Evolutionary conservation across 139 green algal genomes (phyloP).

Genomic region (Auxenochlorella protothecoides): DNA sequence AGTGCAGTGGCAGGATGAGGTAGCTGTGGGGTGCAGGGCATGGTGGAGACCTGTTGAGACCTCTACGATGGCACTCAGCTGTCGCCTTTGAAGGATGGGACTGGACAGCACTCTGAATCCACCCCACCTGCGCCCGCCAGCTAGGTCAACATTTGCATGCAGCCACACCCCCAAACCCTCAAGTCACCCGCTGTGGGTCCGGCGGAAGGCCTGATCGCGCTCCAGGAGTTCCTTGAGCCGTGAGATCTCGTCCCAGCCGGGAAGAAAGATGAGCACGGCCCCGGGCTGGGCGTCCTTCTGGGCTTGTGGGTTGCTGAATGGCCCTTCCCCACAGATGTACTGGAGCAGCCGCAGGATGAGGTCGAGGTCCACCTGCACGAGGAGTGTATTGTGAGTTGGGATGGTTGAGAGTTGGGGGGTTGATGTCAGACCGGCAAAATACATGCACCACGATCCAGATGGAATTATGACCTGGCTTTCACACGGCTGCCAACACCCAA

Average conservation of each 20-base stretch:
- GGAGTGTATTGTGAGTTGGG: not conserved
- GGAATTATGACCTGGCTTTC: too few species aligned
- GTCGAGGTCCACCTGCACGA: constrained; percentile 31
- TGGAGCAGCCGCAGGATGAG: constrained; percentile 33
- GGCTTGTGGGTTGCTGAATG: constrained; percentile 3
- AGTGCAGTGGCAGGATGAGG: constrained; percentile 62
- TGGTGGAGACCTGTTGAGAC: constrained; percentile 5
- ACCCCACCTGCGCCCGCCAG: constrained; percentile 5
- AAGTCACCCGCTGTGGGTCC: too few species aligned
- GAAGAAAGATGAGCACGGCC: constrained; percentile 73
- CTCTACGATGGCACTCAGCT: too few species aligned
- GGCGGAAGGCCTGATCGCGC: constrained; percentile 9
- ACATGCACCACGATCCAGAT: too few species aligned
- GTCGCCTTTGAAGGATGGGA: too few species aligned
- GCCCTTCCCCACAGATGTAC: constrained; percentile 32
- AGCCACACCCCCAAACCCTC: too few species aligned
- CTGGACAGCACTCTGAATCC: not conserved
- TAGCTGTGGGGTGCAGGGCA: constrained; percentile 8
- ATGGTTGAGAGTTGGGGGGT: not conserved
- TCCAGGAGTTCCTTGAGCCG: constrained; percentile 54
- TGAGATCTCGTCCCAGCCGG: constrained; percentile 78
- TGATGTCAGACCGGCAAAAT: not conserved
- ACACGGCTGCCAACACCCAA: too few species aligned
- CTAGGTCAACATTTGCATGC: too few species aligned
- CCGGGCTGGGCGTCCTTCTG: constrained; percentile 10